Evolutionary conservation across 176 grass and related monocot species (phyloP), one percentile per base, ranked within the genome.

Genomic region (Poa pratensis): DNA sequence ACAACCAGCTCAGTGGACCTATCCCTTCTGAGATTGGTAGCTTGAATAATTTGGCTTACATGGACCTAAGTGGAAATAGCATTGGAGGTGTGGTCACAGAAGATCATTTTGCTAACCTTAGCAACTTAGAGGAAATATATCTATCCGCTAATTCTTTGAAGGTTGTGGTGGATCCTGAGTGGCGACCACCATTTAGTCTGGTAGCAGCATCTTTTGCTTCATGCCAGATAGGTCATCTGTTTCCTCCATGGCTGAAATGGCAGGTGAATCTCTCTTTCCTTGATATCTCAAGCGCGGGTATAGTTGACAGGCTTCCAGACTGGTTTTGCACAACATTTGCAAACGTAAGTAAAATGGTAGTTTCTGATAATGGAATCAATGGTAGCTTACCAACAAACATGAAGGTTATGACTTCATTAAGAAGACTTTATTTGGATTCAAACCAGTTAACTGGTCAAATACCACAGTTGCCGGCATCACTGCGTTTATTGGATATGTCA

Each of bases 231-330:
- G 83, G 86, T 49, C 77, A 77, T 15, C 10, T 61, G 0, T 86
- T 92, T 78, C 90, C 86, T 5, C 4, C 20, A 13, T 92, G 86
- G 90, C 17, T 90, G 11, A 51, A 40, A 26, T 48, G 18, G 70
- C 70, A 73, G 13, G 23, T 48, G 70, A n/a, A 17, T 50, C 12
- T 73, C 42, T 1, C 2, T 17, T 26, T 6, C 22, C 43, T 73
- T 1, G 43, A 50, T 73, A 26, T 73, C 7, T 27, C 43, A 27
- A 73, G 43, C 9, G 51, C 86, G 14, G 5, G 54, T 11, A 83
- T 92, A 77, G 20, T 4, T 6, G 87, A 55, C 9, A 40, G 4
- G 11, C 5, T 92, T 50, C 90, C 87, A 18, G 32, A 64, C 7
- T 92, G 83, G 83, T 86, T 92, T 19, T 80, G 26, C 5, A 54